phyloP scores from a whole-genome alignment of 305 asterid genomes.

The Lippia alba region DNA sequence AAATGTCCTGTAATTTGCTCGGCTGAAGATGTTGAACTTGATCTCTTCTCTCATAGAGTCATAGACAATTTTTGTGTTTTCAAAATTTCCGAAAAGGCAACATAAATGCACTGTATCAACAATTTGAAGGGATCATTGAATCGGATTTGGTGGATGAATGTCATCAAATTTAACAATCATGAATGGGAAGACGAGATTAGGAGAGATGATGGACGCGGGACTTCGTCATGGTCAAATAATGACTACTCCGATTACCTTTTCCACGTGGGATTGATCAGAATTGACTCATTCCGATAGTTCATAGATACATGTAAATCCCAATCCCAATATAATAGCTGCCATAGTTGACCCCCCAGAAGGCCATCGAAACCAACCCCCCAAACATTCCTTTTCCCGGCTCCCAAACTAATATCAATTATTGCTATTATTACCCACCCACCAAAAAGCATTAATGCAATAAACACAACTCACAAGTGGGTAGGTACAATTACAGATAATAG shows the following conservation, averaged over 20 bases:
- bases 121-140: background rate
- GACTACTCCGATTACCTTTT: background rate
- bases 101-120: background rate
- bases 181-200: background rate
- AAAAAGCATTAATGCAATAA: constrained; percentile 5
- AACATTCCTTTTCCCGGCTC: constrained; percentile 2
- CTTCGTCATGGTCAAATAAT: no score
- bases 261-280: constrained; percentile 23
- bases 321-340: constrained; percentile 2
- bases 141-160: background rate
- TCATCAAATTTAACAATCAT: background rate
- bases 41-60: background rate
- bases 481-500: constrained; percentile 37
- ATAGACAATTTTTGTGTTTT: background rate
- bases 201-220: no score
- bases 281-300: background rate
- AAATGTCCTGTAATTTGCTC: constrained; percentile 3
- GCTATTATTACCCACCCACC: constrained; percentile 19
- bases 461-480: no score
- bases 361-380: constrained; percentile 22
- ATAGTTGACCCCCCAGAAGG: constrained; percentile 35
- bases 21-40: background rate
- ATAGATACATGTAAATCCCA: background rate
- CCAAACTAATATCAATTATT: no score
- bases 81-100: background rate